Evolutionary conservation across 2,329 filamentous ascomycete species (phyloP).

Genomic region (Xylariaceae sp.): DNA sequence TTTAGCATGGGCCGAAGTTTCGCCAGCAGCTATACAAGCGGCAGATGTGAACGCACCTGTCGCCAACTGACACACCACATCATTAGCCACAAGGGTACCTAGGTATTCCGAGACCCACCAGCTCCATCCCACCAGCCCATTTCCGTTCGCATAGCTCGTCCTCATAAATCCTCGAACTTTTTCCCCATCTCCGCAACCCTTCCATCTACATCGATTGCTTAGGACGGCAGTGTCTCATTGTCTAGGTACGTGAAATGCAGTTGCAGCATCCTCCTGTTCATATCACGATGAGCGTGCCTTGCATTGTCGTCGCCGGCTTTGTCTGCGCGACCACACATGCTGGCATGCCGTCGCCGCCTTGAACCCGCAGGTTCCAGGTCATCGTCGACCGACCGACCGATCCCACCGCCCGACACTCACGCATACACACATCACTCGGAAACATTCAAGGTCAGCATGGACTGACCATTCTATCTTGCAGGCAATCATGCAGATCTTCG

Average conservation of each 20-base stretch:
- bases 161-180: slow-evolving; percentile 19
- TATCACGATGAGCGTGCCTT: not conserved
- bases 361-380: not conserved
- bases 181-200: slow-evolving; percentile 31
- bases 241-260: slow-evolving; percentile 50
- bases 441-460: not conserved
- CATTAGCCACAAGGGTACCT: not conserved
- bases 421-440: not conserved
- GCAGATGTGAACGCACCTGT: slow-evolving; percentile 2
- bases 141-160: slow-evolving; percentile 15
- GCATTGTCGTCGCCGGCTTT: not conserved
- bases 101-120: slow-evolving; percentile 6
- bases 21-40: slow-evolving; percentile 6
- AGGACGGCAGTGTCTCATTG: slow-evolving; percentile 58
- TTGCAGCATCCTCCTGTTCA: not conserved
- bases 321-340: not conserved
- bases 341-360: not conserved
- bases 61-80: slow-evolving; percentile 6
- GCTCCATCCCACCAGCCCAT: slow-evolving; percentile 17
- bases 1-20: slow-evolving; percentile 14
- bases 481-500: slow-evolving; percentile 73
- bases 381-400: not conserved
- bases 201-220: slow-evolving; percentile 55
- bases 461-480: slow-evolving; percentile 32
- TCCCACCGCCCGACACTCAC: not conserved